These are phyloP conservation scores for Lactuca saligna DNA, from an alignment of 129 eudicot species.

Conservation along the genomic window DNA sequence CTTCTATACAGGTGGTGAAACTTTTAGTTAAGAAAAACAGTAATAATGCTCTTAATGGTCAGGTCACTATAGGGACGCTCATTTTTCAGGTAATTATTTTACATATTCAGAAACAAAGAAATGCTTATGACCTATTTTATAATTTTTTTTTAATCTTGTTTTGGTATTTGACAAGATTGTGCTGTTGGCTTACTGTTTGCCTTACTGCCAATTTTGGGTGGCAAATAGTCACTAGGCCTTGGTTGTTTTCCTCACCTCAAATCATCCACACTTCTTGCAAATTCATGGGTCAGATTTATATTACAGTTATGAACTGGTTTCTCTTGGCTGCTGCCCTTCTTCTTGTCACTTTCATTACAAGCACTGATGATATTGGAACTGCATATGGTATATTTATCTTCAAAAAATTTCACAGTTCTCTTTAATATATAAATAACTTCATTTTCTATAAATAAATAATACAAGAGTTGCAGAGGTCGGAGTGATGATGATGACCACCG, in stretches of 20 bases:
- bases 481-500: conserved; percentile 90
- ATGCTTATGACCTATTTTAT: background rate
- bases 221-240: no score
- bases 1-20: conserved; percentile 75
- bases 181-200: conserved; percentile 98
- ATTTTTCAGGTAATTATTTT: conserved; percentile 70
- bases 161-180: conserved; percentile 69
- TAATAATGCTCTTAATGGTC: conserved; percentile 87
- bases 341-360: conserved; percentile 72
- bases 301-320: conserved; percentile 94
- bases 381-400: conserved; percentile 68
- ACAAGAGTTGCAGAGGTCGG: conserved; percentile 90
- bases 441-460: conserved; percentile 6
- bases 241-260: no score
- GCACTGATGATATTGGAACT: conserved; percentile 83
- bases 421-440: no score
- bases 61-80: conserved; percentile 94
- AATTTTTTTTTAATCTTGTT: conserved; percentile 19
- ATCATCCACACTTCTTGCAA: conserved; percentile 90
- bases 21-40: conserved; percentile 71
- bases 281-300: conserved; percentile 96
- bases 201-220: conserved; percentile 96
- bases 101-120: conserved; percentile 3
- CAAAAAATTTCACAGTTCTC: background rate
- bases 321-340: conserved; percentile 66